Evolutionary conservation across 331 rosid genomes (phyloP).

Genomic region (Spiraea crenata): DNA sequence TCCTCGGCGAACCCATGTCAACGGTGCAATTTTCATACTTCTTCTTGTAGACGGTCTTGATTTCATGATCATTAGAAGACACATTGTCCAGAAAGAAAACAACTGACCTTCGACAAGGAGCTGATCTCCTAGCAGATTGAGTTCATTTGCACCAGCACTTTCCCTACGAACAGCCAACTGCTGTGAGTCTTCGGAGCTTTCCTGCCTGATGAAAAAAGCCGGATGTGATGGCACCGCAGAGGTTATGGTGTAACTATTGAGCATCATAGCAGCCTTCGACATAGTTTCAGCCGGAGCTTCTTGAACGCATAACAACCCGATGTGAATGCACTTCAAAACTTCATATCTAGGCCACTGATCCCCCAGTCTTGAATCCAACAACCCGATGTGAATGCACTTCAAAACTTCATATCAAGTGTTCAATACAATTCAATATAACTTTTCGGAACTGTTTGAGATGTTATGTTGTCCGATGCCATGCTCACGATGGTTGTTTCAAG

Average conservation of each 20-base stretch:
- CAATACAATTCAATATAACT: neutral
- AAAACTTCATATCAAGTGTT: neutral
- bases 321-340: constrained; percentile 33
- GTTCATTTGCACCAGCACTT: neutral
- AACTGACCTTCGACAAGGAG: constrained; percentile 60
- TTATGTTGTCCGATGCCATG: neutral
- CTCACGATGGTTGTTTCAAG: neutral
- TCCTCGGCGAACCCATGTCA: constrained; percentile 45
- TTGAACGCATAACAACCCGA: constrained; percentile 36
- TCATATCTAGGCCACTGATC: constrained; percentile 33
- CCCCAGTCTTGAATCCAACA: constrained; percentile 25
- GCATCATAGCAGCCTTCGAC: constrained; percentile 38
- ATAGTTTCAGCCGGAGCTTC: constrained; percentile 29
- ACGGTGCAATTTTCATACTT: constrained; percentile 54
- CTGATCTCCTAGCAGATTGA: neutral
- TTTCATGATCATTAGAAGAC: constrained; percentile 33
- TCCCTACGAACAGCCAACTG: neutral
- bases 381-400: constrained; percentile 34
- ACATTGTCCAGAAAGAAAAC: constrained; percentile 54
- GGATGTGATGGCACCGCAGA: neutral
- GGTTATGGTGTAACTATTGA: constrained; percentile 6
- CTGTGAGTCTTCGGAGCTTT: neutral
- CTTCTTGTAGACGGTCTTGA: constrained; percentile 49
- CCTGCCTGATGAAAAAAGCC: neutral
- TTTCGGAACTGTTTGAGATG: neutral